These are phyloP conservation scores for Paracamarosporium sp. DNA, from an alignment of 2,329 filamentous ascomycete genomes.

Conservation along the genomic window DNA sequence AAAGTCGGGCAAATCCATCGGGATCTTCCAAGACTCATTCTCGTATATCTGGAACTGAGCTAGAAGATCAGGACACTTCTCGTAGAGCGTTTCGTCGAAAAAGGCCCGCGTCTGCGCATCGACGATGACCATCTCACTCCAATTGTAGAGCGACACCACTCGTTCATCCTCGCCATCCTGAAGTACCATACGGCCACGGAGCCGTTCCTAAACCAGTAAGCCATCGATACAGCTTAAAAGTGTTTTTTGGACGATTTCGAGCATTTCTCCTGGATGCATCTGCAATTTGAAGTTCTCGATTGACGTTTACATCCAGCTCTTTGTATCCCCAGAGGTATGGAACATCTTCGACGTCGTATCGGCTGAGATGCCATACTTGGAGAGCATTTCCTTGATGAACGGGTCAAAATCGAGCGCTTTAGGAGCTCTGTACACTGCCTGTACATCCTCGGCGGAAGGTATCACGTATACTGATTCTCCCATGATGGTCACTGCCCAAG, in stretches of 20 bases:
- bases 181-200: neutral
- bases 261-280: neutral
- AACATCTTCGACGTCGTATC: constrained; percentile 1
- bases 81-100: constrained; percentile 7
- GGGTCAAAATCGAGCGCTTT: constrained; percentile 6
- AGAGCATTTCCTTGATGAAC: constrained; percentile 4
- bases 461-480: constrained; percentile 5
- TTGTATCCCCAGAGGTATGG: neutral
- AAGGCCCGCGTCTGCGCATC: constrained; percentile 7
- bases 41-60: neutral
- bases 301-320: neutral
- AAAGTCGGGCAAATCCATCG: constrained; percentile 1
- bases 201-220: neutral
- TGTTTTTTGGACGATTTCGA: neutral
- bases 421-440: constrained; percentile 1
- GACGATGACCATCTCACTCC: neutral
- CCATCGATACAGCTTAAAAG: neutral
- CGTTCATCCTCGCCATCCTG: neutral
- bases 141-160: neutral
- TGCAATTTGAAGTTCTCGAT: constrained; percentile 2
- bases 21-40: constrained; percentile 5
- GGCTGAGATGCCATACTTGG: constrained; percentile 1
- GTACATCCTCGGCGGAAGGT: neutral
- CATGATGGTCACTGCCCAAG: constrained; percentile 3
- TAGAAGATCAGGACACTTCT: constrained; percentile 1